phyloP scores from a whole-genome alignment of 352 stramenopile species.

The Lagenidium giganteum region DNA sequence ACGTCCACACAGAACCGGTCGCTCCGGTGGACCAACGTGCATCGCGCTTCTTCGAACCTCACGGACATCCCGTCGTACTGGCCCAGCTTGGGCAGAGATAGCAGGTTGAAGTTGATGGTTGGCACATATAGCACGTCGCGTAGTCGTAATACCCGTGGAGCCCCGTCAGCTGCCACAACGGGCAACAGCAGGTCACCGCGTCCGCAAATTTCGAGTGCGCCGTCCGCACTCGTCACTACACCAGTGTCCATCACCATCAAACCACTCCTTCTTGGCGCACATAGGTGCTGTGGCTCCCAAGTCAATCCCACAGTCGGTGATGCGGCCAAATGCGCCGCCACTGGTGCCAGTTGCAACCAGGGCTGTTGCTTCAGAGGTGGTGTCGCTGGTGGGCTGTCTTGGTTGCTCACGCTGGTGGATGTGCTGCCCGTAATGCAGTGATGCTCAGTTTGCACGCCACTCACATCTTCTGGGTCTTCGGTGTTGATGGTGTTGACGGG shows the following conservation, averaged over 20 bases:
- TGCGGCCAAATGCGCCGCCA: too few species aligned
- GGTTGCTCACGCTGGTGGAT: too few species aligned
- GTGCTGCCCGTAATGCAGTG: too few species aligned
- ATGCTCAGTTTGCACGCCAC: too few species aligned
- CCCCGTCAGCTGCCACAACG: background rate
- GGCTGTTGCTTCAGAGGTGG: too few species aligned
- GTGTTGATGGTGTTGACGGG: too few species aligned
- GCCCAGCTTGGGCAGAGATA: slow-evolving; percentile 3
- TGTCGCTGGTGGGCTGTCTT: too few species aligned
- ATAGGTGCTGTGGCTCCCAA: slow-evolving; percentile 2
- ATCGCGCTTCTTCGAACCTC: slow-evolving; percentile 4
- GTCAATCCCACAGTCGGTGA: slow-evolving; percentile 6
- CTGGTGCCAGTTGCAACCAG: too few species aligned
- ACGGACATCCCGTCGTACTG: slow-evolving; percentile 2
- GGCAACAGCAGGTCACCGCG: background rate
- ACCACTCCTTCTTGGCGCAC: background rate
- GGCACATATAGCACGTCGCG: slow-evolving; percentile 4
- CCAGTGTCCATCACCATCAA: background rate
- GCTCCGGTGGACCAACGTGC: slow-evolving; percentile 9
- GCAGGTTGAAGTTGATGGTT: slow-evolving; percentile 7
- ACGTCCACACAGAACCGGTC: slow-evolving; percentile 2
- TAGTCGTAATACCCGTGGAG: background rate
- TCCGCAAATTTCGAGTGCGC: too few species aligned
- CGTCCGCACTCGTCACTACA: slow-evolving; percentile 3
- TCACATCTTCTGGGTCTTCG: too few species aligned